These are phyloP conservation scores for Neonectria faginata DNA, from an alignment of 2,329 filamentous ascomycete species.

Conservation along the genomic window DNA sequence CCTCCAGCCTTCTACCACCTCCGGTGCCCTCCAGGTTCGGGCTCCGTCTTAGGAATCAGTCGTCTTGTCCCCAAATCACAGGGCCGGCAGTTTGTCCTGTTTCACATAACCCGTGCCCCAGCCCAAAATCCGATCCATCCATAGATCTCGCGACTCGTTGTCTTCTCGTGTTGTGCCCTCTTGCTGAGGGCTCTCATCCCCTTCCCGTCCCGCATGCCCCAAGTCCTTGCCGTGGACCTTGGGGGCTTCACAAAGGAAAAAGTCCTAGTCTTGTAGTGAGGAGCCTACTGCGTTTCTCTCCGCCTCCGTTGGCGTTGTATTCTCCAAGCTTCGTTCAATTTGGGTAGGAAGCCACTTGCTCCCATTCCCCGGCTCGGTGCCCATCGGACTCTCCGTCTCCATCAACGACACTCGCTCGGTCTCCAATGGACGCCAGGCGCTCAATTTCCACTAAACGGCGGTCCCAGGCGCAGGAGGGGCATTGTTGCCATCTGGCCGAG, in stretches of 20 bases:
- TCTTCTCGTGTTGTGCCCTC: slow-evolving; percentile 32
- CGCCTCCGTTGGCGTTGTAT: slow-evolving; percentile 34
- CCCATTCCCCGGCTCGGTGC: slow-evolving; percentile 20
- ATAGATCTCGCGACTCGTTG: slow-evolving; percentile 24
- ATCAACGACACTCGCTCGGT: slow-evolving; percentile 31
- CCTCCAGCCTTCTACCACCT: slow-evolving; percentile 7
- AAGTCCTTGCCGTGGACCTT: slow-evolving; percentile 16
- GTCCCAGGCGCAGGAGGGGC: slow-evolving; percentile 54
- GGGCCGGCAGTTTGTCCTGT: slow-evolving; percentile 2
- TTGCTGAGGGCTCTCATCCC: slow-evolving; percentile 11
- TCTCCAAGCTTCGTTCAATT: slow-evolving; percentile 39
- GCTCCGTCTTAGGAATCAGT: slow-evolving; percentile 20
- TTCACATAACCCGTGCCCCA: slow-evolving; percentile 5
- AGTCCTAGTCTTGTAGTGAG: slow-evolving; percentile 29
- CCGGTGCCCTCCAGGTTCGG: slow-evolving; percentile 6
- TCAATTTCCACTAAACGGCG: slow-evolving; percentile 52
- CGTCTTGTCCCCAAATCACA: slow-evolving; percentile 9
- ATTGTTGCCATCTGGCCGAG: slow-evolving; percentile 52
- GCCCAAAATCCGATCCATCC: slow-evolving; percentile 14
- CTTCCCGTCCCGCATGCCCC: slow-evolving; percentile 10
- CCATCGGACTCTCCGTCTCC: slow-evolving; percentile 19
- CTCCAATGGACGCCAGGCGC: slow-evolving; percentile 38
- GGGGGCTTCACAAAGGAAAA: slow-evolving; percentile 35
- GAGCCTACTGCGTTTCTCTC: slow-evolving; percentile 24
- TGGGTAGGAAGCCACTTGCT: slow-evolving; percentile 17